A percentile compares a stretch with the other conserved stretches of the same genome.
Evolutionary conservation across 2,329 filamentous ascomycete species (phyloP).

Genomic region (Neofusicoccum cordaticola): DNA sequence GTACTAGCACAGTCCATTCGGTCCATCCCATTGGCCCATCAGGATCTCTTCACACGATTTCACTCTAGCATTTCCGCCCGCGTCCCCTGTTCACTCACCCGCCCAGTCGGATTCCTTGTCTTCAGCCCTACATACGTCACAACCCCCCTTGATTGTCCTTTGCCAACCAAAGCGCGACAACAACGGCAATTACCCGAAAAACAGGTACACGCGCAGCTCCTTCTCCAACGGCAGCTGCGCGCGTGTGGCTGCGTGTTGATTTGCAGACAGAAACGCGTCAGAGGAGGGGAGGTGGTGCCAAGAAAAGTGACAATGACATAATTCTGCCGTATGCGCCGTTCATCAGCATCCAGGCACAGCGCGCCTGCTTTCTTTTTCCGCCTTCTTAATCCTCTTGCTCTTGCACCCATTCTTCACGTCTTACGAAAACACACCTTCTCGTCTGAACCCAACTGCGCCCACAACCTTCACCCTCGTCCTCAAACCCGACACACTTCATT

Average conservation of each 20-base stretch:
- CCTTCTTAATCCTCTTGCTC: too few relatives aligned
- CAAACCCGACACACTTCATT: background rate
- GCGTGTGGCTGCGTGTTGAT: background rate
- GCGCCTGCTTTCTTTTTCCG: background rate
- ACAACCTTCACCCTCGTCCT: background rate
- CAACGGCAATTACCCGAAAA: background rate
- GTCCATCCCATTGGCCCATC: background rate
- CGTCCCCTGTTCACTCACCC: background rate
- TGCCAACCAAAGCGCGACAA: background rate
- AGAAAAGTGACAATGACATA: constrained; percentile 2
- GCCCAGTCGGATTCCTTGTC: background rate
- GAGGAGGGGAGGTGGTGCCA: background rate
- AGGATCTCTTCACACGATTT: background rate
- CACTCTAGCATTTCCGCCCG: background rate
- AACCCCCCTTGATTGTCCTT: background rate
- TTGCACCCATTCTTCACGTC: background rate
- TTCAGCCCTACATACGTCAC: constrained; percentile 8
- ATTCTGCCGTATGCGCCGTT: constrained; percentile 6
- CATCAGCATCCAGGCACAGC: background rate
- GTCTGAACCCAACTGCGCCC: background rate
- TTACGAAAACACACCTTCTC: background rate
- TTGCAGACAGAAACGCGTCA: background rate
- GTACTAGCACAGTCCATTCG: background rate
- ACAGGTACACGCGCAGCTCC: background rate
- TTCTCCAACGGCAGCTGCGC: background rate